Base-by-base conservation (phyloP, 169 alveolate genomes). In the Plasmodium cynomolgi region DNA sequence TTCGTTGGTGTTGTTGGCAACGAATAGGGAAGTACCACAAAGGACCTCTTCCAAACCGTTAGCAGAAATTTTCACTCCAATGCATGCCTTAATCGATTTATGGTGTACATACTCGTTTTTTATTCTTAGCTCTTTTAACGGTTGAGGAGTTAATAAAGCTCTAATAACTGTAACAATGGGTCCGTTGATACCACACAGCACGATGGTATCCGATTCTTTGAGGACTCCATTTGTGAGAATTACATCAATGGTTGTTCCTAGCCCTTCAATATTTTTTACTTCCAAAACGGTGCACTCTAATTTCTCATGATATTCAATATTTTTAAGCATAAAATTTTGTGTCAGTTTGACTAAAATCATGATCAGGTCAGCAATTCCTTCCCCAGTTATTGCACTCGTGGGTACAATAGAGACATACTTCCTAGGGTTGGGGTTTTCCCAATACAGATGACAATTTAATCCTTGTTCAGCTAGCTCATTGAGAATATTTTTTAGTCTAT, bases 231-330 rank as follows among this genome's bases (percentile, higher is more conserved):
- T 98, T 23, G 99, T 98, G 8, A 99, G 97, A 9, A 99, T 98
- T n/a, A 99, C 99, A 96, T 99, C 99, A 79, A 99, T 98, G 3
- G 99, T 99, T 23, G 99, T 98, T 2, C 99, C 99, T 83, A 98
- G 97, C 6, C 99, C 99, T 92, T 98, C 99, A 41, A 98, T 97
- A 44, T 98, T 98, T 97, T 99, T 99, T 29, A 98, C 99, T 94
- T 99, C 99, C 77, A 99, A 97, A 20, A 99, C 99, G 11, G 99
- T 98, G 88, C 99, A 99, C 92, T 98, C 98, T 95, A 99, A 97
- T 83, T 97, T 97, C 26, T 98, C 98, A 80, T 96, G 97, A 91
- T 97, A 97, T 58, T 97, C 97, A 47, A 97, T 97, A 75, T 97
- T 95, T 93, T 98, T 96, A 37, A 96, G 97, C 98, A 98, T 97